Evolutionary conservation across 1,139 yeast genomes (phyloP), one percentile per base, ranked within the genome.

Genomic region (Hyphopichia buzzinii): DNA sequence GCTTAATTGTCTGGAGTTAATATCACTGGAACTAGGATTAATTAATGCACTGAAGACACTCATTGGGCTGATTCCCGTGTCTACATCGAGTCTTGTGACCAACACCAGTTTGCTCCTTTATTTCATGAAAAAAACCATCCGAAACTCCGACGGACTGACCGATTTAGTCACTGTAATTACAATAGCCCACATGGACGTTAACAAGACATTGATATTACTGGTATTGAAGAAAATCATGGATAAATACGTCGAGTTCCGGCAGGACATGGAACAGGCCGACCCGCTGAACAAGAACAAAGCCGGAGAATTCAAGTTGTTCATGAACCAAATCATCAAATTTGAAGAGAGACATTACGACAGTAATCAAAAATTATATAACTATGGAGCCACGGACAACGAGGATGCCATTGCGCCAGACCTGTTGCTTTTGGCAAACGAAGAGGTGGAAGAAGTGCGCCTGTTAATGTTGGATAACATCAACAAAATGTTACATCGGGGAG

Each of bases 401-500:
- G 47, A 39, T 19, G 47, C 56, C 17, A 57, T 64, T 36, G 64
- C 49, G 43, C 79, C 72, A 39, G 69, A 50, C 43, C 77, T 51
- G 46, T 58, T 66, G 33, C 56, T 65, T 15, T 46, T 67, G 14
- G 74, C 77, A 2, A 68, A 64, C 35, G 75, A 67, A 41, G 82
- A 77, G 37, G 71, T 75, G 3, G 72, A 67, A 32, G 80, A 76
- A 46, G 79, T 77, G 10, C 57, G 80, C 33, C 74, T 72, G 35
- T 60, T 82, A 34, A 81, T 82, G 88, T 74, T 79, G 50, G 86
- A 81, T 41, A 82, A 82, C 49, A 80, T 82, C 38, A 82, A 78
- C 48, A 77, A 77, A 50, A 65, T 89, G 17, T 66, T 89, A 51
- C 81, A 80, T 50, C 73, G 97, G 38, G 96, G 95, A 10, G 96